Conservation (phyloP, 768 basidiomycete species). For the Pleurotus tuber-regium region DNA sequence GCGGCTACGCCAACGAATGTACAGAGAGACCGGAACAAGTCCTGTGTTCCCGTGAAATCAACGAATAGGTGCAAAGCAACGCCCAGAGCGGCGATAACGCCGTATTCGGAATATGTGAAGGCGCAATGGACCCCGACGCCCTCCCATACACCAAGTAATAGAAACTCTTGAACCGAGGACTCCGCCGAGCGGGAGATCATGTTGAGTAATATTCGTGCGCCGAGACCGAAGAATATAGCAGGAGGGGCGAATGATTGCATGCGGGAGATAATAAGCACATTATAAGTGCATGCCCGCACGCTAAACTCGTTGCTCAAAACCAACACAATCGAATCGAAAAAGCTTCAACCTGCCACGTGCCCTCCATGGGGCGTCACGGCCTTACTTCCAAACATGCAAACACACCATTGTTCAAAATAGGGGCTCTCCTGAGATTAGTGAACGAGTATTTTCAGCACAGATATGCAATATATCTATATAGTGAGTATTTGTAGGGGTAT, state of each 20-base stretch:
- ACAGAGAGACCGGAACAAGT: constrained; percentile 52
- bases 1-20: constrained; percentile 66
- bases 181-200: constrained; percentile 46
- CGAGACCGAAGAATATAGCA: constrained; percentile 72
- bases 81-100: constrained; percentile 52
- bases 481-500: too few relatives aligned
- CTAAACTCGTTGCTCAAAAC: constrained; percentile 7
- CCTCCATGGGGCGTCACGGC: too few relatives aligned
- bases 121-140: constrained; percentile 73
- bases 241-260: constrained; percentile 53
- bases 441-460: too few relatives aligned
- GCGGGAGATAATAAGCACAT: constrained; percentile 18
- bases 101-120: constrained; percentile 49
- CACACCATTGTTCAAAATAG: too few relatives aligned
- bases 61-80: constrained; percentile 61
- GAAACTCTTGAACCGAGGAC: constrained; percentile 51
- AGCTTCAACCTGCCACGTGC: too few relatives aligned
- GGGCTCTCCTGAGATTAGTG: too few relatives aligned
- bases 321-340: too few relatives aligned
- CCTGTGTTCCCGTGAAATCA: constrained; percentile 57
- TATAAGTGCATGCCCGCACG: constrained; percentile 9
- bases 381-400: too few relatives aligned
- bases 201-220: constrained; percentile 69
- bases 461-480: too few relatives aligned
- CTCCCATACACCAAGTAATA: constrained; percentile 73